These are phyloP conservation scores for Salix dunnii DNA, from an alignment of 345 rosid species.

Conservation along the genomic window DNA sequence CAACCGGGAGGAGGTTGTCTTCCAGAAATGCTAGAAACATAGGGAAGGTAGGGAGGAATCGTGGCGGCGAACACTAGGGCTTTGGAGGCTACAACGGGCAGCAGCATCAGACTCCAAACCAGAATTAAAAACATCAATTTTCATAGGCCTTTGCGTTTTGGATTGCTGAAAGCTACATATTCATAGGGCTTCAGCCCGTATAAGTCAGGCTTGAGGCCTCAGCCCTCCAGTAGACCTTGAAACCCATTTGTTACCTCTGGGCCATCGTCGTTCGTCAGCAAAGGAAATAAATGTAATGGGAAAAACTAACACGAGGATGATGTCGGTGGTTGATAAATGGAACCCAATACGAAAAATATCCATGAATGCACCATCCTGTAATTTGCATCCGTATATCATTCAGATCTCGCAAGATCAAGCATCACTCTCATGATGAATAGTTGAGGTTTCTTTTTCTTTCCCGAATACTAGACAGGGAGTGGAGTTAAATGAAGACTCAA, in stretches of 20 bases:
- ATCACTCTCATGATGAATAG: no score
- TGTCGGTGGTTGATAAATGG: neutral
- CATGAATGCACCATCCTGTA: no score
- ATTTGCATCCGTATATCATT: no score
- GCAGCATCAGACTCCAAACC: no score
- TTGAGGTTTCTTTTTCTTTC: no score
- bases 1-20: no score
- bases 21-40: no score
- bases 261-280: neutral
- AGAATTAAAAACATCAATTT: neutral
- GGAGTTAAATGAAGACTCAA: neutral
- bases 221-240: neutral
- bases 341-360: neutral
- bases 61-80: no score
- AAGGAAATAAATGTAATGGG: neutral
- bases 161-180: neutral
- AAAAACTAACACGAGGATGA: neutral
- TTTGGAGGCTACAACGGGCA: no score
- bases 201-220: neutral
- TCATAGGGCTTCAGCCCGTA: neutral
- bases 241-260: neutral
- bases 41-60: no score
- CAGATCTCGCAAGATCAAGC: no score
- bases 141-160: neutral
- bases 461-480: no score